Evolutionary conservation across 2,329 filamentous ascomycete genomes (phyloP).

Genomic region (Graphium sp.): DNA sequence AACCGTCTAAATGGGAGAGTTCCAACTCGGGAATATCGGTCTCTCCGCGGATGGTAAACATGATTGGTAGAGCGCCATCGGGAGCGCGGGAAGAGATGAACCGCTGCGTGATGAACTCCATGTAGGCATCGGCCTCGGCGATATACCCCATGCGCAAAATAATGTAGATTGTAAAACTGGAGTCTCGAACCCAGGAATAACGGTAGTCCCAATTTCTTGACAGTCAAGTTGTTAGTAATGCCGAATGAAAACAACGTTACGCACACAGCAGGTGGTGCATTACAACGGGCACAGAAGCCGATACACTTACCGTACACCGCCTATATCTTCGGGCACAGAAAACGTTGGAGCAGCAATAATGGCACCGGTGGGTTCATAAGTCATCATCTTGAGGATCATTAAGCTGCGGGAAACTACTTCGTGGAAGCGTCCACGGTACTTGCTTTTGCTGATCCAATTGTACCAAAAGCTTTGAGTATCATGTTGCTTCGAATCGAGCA

Average conservation of each 20-base stretch:
- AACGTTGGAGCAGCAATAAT: slow-evolving; percentile 66
- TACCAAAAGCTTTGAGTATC: slow-evolving; percentile 58
- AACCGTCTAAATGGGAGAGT: slow-evolving; percentile 54
- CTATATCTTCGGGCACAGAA: slow-evolving; percentile 58
- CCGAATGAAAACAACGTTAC: not conserved
- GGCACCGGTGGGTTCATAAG: slow-evolving; percentile 62
- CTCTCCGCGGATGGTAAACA: slow-evolving; percentile 64
- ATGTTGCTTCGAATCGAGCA: slow-evolving; percentile 47
- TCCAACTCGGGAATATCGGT: slow-evolving; percentile 59
- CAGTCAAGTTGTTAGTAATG: not conserved
- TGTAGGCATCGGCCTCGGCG: slow-evolving; percentile 62
- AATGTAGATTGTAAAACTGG: slow-evolving; percentile 64
- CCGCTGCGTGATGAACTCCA: slow-evolving; percentile 60
- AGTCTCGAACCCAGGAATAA: slow-evolving; percentile 66
- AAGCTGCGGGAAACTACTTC: slow-evolving; percentile 56
- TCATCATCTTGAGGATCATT: slow-evolving; percentile 60
- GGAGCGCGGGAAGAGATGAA: slow-evolving; percentile 42
- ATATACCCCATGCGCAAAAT: slow-evolving; percentile 60
- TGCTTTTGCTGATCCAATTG: slow-evolving; percentile 54
- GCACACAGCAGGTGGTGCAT: not conserved
- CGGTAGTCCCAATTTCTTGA: slow-evolving; percentile 54
- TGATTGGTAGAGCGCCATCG: slow-evolving; percentile 54
- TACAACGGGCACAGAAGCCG: not conserved
- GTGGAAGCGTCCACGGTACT: slow-evolving; percentile 55
- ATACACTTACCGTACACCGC: slow-evolving; percentile 32